Evolutionary conservation across 805 yeast genomes (phyloP), one percentile per base, ranked within the genome.

Genomic region (Candida taoyuanica): DNA sequence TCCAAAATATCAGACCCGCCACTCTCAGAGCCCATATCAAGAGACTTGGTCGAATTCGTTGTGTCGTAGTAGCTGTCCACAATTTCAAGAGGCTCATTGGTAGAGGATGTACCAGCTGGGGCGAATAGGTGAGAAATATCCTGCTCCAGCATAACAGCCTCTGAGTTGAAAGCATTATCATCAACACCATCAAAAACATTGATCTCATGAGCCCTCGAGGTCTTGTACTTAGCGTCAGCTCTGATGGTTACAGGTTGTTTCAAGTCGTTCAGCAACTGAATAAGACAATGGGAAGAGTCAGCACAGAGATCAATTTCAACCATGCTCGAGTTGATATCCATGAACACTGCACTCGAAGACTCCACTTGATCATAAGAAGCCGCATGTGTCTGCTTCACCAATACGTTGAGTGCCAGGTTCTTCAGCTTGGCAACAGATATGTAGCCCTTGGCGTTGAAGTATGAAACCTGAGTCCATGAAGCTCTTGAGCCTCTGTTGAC

Each of bases 241-340:
- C 69, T 66, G 28, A 82, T 78, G 6, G 69, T 59, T 2, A 85
- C 59, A 0, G 89, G 88, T 12, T 75, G 76, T 49, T 83, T 85
- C 49, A 89, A 64, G 51, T 87, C 95, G 42, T 75, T 78, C 8
- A 81, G 46, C 7, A 85, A 51, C 44, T 83, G 94, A 2, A 77
- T 44, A 29, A 89, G 58, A 11, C 91, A 75, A 50, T 85, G 82
- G 0, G 79, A 70, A 0, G 96, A 86, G 55, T 89, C 98, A 1
- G 96, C 91, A 63, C 96, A 88, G 3, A 81, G 41, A 18, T 77
- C 78, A 1, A 81, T 32, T 16, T 62, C 65, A 13, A 72, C 55
- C 14, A 63, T 62, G 39, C 76, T 84, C 6, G 75, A 46, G 36
- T 68, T 68, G 8, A 78, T 52, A 33, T 71, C 72, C 21, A 79